These are phyloP conservation scores for Fraxinus cuspidata DNA, from an alignment of 257 asterid species.

Conservation along the genomic window DNA sequence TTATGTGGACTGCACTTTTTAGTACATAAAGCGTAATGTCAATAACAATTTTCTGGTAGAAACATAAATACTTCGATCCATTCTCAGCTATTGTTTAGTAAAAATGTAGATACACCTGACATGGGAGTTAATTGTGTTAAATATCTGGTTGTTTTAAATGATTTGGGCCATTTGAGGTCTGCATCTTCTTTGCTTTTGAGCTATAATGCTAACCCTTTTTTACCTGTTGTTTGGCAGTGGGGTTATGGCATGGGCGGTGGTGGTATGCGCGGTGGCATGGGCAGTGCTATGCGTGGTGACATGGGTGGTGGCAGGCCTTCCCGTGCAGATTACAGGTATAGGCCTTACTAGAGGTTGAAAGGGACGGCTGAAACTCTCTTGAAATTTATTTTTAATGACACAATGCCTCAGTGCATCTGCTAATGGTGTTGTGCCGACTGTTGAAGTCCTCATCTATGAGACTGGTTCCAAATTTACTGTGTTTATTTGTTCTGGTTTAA, in stretches of 20 bases:
- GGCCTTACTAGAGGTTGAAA: slow-evolving; percentile 62
- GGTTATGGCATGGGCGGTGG: neutral
- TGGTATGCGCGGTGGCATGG: slow-evolving; percentile 31
- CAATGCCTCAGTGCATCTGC: neutral
- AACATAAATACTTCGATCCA: neutral
- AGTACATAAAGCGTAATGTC: neutral
- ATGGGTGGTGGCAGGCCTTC: slow-evolving; percentile 65
- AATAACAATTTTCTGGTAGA: neutral
- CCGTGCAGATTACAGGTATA: slow-evolving; percentile 76
- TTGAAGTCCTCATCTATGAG: neutral
- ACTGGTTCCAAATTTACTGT: neutral
- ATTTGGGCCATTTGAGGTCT: neutral
- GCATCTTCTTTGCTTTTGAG: neutral
- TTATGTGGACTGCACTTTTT: neutral
- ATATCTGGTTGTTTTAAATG: neutral
- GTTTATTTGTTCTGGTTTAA: neutral
- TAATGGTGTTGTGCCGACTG: neutral
- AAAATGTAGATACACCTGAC: neutral
- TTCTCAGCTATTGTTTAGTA: neutral
- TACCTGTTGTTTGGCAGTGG: neutral
- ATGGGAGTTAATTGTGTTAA: neutral
- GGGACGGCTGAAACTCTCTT: slow-evolving; percentile 5
- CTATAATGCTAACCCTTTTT: neutral
- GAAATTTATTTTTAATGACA: neutral
- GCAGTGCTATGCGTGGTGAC: slow-evolving; percentile 26